Conservation (phyloP, 371 early-diverging fungal genomes). For the Rhizopus sp. region DNA sequence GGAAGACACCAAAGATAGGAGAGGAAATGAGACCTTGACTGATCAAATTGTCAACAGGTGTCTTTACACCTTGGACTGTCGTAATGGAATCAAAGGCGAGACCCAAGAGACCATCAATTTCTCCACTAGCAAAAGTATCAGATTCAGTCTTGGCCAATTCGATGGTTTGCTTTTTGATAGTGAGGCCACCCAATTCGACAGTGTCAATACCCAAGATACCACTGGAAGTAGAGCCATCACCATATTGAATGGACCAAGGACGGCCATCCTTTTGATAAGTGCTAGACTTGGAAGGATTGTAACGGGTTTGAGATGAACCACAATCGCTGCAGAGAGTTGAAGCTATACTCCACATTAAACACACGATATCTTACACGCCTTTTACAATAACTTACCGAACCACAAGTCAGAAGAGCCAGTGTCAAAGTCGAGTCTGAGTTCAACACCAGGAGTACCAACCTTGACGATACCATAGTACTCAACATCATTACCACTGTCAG, state of each 20-base stretch:
- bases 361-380: background rate
- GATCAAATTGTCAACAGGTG: slow-evolving; percentile 40
- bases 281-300: slow-evolving; percentile 40
- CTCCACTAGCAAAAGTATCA: slow-evolving; percentile 1
- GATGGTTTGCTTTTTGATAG: slow-evolving; percentile 17
- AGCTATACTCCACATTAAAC: slow-evolving; percentile 15
- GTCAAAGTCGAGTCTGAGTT: slow-evolving; percentile 69
- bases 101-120: slow-evolving; percentile 27
- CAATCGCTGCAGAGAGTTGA: slow-evolving; percentile 38
- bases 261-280: slow-evolving; percentile 42
- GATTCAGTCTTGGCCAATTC: slow-evolving; percentile 18
- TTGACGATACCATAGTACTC: slow-evolving; percentile 60
- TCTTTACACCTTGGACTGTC: slow-evolving; percentile 27
- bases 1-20: slow-evolving; percentile 33
- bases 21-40: slow-evolving; percentile 31
- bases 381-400: slow-evolving; percentile 36
- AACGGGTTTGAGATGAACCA: slow-evolving; percentile 32
- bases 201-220: slow-evolving; percentile 24
- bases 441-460: slow-evolving; percentile 71
- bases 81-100: slow-evolving; percentile 49
- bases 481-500: slow-evolving; percentile 21
- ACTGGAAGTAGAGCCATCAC: slow-evolving; percentile 38
- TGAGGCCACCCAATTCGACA: slow-evolving; percentile 23
- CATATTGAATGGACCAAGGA: slow-evolving; percentile 48
- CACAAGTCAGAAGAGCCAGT: slow-evolving; percentile 76